Percentiles rank a stretch among this genome's conserved stretches.
Evolutionary conservation across 1,284 basidiomycete species (phyloP).

Genomic region (Somion occarium): DNA sequence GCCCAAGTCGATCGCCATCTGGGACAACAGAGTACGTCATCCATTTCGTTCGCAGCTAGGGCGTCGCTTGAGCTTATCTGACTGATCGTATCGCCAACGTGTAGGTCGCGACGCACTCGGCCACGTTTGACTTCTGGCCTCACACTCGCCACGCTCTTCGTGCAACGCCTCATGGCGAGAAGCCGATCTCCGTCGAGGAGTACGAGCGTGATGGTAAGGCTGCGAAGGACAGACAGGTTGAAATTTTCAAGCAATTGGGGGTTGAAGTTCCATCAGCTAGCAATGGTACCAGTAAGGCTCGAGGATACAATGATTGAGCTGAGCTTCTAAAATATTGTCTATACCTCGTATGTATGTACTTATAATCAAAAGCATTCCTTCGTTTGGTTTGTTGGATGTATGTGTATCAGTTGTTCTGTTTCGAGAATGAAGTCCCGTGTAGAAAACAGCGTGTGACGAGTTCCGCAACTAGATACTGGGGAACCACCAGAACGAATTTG

Average conservation of each 20-base stretch:
- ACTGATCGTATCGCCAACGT: neutral
- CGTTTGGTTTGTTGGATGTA: slow-evolving; percentile 1
- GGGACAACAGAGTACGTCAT: slow-evolving; percentile 61
- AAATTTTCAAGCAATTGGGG: slow-evolving; percentile 61
- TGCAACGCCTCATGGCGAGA: slow-evolving; percentile 79
- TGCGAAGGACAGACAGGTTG: slow-evolving; percentile 62
- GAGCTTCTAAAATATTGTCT: no score
- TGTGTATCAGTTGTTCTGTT: no score
- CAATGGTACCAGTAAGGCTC: slow-evolving; percentile 31
- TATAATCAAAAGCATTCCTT: slow-evolving; percentile 4
- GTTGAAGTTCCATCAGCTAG: slow-evolving; percentile 31
- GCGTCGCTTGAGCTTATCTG: neutral
- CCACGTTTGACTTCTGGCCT: slow-evolving; percentile 76
- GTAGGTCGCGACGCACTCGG: slow-evolving; percentile 69
- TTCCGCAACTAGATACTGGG: no score
- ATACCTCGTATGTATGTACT: no score
- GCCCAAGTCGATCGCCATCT: slow-evolving; percentile 62
- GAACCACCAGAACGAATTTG: no score
- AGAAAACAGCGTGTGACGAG: no score
- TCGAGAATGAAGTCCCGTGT: no score
- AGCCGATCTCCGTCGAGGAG: slow-evolving; percentile 68
- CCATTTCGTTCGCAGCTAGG: neutral
- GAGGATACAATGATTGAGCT: slow-evolving; percentile 58
- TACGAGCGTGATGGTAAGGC: slow-evolving; percentile 65
- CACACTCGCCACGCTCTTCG: slow-evolving; percentile 72